Evolutionary conservation across 2,329 filamentous ascomycete species (phyloP), one percentile per base, ranked within the genome.

Genomic region (Claviceps spartinae): DNA sequence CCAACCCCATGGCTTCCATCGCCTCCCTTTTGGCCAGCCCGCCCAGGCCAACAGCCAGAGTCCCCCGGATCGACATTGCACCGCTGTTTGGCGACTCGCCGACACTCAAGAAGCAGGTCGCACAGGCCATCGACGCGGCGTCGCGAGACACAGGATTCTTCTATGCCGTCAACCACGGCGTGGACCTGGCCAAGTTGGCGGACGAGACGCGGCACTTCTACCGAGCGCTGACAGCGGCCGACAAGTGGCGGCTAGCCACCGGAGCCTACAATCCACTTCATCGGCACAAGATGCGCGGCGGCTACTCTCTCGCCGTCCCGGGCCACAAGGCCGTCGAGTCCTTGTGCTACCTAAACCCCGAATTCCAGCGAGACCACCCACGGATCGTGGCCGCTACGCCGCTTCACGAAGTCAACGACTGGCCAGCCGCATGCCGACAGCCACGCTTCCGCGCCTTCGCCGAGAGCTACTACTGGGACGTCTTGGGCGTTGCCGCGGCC

Each of bases 341-440:
- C 1, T 22, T 49, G 26, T 49, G 47, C 47, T 49, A 49, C 16
- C 47, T 49, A 2, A 49, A 49, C 47, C 47, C 47, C n/a, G 36
- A 37, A 4, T 49, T 49, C 47, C 14, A 7, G 24, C 22, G 22
- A 3, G 54, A 51, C 9, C 54, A 55, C 38, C 48, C 54, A 0
- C 54, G 54, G 2, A 55, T 55, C 48, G 37, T n/a, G 11, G 37
- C 14, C 5, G 43, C 51, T 7, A 55, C 54, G 34, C 51, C 54
- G 22, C n/a, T 55, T 8, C 54, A 55, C 51, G 51, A 55, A 24
- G 48, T 51, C 37, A 55, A 55, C 40, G 54, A 49, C 43, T 55
- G 54, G 54, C 54, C 54, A 4, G 48, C 50, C 8, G 51, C 53
- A 49, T 43, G 24, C 18, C 53, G 50, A 26, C 54, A 55, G 18